Evolutionary conservation across 1,284 basidiomycete species (phyloP).

Genomic region (Erythrobasidium hasegawianum): DNA sequence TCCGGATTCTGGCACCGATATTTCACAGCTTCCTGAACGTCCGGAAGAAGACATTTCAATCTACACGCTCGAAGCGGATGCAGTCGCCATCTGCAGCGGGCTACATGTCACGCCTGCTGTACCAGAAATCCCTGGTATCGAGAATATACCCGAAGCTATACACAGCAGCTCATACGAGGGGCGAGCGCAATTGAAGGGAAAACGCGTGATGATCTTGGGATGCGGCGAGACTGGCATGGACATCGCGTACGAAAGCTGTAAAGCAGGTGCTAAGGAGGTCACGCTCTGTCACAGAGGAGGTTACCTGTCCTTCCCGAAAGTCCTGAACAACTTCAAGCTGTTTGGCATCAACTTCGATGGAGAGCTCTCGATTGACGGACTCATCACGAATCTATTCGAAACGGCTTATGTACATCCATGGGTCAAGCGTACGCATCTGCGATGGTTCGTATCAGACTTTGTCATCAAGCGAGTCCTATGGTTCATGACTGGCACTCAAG

Average conservation of each 20-base stretch:
- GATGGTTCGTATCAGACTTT: slow-evolving; percentile 64
- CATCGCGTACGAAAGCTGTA: slow-evolving; percentile 56
- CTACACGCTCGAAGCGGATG: slow-evolving; percentile 48
- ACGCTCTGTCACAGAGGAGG: slow-evolving; percentile 58
- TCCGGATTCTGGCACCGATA: slow-evolving; percentile 44
- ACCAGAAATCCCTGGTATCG: slow-evolving; percentile 56
- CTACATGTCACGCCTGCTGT: slow-evolving; percentile 53
- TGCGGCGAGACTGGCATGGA: slow-evolving; percentile 67
- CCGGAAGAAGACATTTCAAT: slow-evolving; percentile 28
- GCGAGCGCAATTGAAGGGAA: slow-evolving; percentile 53
- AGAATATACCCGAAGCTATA: slow-evolving; percentile 40
- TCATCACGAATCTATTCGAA: slow-evolving; percentile 59
- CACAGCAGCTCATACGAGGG: slow-evolving; percentile 59
- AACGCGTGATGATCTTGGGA: slow-evolving; percentile 60
- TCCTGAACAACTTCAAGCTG: slow-evolving; percentile 61
- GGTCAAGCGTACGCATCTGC: slow-evolving; percentile 58
- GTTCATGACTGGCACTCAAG: slow-evolving; percentile 60
- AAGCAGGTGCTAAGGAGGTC: slow-evolving; percentile 58
- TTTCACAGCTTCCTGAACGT: slow-evolving; percentile 9
- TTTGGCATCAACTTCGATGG: slow-evolving; percentile 56
- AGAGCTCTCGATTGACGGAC: slow-evolving; percentile 59
- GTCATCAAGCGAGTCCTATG: slow-evolving; percentile 62
- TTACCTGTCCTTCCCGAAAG: slow-evolving; percentile 60
- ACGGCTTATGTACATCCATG: slow-evolving; percentile 54
- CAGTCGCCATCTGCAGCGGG: slow-evolving; percentile 56